Conservation (phyloP, 1,139 yeast species). For the Scheffersomyces titani region DNA sequence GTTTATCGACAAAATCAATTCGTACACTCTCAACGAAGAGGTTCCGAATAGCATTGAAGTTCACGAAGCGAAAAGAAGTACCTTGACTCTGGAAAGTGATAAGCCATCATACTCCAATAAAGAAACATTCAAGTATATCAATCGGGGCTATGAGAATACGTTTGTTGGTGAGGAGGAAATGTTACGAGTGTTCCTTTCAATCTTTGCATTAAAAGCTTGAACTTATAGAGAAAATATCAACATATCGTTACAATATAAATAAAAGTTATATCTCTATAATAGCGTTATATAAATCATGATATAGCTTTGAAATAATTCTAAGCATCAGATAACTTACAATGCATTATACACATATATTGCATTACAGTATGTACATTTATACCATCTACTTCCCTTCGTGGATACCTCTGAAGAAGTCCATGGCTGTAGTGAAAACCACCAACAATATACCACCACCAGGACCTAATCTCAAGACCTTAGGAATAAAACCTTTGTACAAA, state of each 20-base stretch:
- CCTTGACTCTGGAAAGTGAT: conserved; percentile 4
- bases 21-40: conserved; percentile 14
- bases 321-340: background rate
- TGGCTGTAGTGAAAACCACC: conserved; percentile 91
- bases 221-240: background rate
- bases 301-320: too few relatives aligned
- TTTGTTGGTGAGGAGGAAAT: conserved; percentile 8
- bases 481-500: conserved; percentile 86
- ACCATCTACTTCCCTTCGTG: conserved; percentile 34
- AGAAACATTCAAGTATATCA: conserved; percentile 13
- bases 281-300: background rate
- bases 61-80: background rate
- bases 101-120: conserved; percentile 5
- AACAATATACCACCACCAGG: conserved; percentile 98
- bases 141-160: conserved; percentile 4
- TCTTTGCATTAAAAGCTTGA: background rate
- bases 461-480: conserved; percentile 95
- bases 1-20: conserved; percentile 21
- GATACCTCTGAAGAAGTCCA: conserved; percentile 85
- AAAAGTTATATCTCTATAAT: background rate
- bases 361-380: background rate
- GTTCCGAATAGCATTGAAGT: conserved; percentile 1
- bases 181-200: conserved; percentile 4
- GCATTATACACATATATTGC: background rate
- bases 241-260: background rate